phyloP scores from a whole-genome alignment of 257 asterid species.

The Knoxia roxburghii region DNA sequence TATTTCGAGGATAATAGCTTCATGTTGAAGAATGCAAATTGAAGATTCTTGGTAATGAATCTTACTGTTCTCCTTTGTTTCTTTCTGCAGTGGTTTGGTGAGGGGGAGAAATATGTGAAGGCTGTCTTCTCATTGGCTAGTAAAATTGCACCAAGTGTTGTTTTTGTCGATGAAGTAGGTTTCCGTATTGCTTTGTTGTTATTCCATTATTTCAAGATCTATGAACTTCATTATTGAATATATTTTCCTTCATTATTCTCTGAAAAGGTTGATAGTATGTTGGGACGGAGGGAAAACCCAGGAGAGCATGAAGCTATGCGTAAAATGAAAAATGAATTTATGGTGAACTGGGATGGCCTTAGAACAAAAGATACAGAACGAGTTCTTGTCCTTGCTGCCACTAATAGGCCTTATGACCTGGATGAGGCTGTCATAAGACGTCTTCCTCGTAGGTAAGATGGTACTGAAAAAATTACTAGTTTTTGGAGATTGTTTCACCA shows the following conservation, averaged over 20 bases:
- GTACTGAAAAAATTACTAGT: background rate
- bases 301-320: constrained; percentile 98
- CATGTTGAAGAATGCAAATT: background rate
- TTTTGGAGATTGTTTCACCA: background rate
- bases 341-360: constrained; percentile 97
- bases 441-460: constrained; percentile 72
- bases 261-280: constrained; percentile 86
- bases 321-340: constrained; percentile 96
- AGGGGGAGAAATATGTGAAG: constrained; percentile 88
- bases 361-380: constrained; percentile 90
- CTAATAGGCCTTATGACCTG: constrained; percentile 95
- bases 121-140: constrained; percentile 88
- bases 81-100: constrained; percentile 77
- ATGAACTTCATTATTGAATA: background rate
- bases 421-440: constrained; percentile 95
- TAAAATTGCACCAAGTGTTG: constrained; percentile 87
- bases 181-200: background rate
- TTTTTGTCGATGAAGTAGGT: constrained; percentile 90
- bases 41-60: constrained; percentile 2
- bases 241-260: background rate
- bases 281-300: constrained; percentile 87
- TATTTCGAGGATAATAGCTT: too few species aligned
- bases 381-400: constrained; percentile 92
- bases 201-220: background rate
- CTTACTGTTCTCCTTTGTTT: background rate